A percentile compares a stretch with the other conserved stretches of the same genome.
These are phyloP conservation scores for Pyrus pyrifolia DNA, from an alignment of 306 rosid species.

Conservation along the genomic window DNA sequence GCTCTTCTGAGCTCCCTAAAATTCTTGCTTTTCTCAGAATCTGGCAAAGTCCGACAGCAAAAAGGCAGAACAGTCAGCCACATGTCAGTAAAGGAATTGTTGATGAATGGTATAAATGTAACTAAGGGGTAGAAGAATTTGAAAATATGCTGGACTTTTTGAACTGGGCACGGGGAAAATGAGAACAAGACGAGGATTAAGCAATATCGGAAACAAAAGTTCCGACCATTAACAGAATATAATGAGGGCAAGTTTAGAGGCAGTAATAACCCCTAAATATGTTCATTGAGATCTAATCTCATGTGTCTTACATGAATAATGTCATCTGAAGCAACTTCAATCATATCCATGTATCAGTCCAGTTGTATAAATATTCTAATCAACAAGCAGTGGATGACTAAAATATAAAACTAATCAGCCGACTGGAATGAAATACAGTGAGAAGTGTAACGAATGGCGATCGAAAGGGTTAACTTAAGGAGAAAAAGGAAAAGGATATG, in stretches of 20 bases:
- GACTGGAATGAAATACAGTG: not conserved
- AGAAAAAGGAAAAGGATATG: not conserved
- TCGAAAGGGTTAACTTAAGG: not conserved
- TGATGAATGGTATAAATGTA: not conserved
- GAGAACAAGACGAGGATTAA: not conserved
- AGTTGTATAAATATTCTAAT: not conserved
- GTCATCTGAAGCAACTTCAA: not conserved
- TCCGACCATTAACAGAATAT: not conserved
- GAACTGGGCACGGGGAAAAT: not conserved
- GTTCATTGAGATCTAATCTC: not conserved
- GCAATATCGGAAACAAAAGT: not conserved
- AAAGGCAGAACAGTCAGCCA: slow-evolving; percentile 5
- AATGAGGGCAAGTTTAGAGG: not conserved
- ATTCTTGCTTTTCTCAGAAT: slow-evolving; percentile 53
- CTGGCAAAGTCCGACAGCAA: slow-evolving; percentile 14
- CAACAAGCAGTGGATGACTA: not conserved
- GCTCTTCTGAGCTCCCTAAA: slow-evolving; percentile 78
- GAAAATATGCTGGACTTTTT: not conserved
- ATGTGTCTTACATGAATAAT: not conserved
- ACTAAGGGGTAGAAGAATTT: not conserved
- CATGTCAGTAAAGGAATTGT: not conserved
- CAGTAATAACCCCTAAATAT: not conserved
- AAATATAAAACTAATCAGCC: not conserved
- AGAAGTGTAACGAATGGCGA: not conserved
- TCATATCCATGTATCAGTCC: slow-evolving; percentile 1